Percentiles rank a stretch among this genome's conserved stretches.
Evolutionary conservation across 2,329 filamentous ascomycete genomes (phyloP).

Genomic region (Fusarium sp.): DNA sequence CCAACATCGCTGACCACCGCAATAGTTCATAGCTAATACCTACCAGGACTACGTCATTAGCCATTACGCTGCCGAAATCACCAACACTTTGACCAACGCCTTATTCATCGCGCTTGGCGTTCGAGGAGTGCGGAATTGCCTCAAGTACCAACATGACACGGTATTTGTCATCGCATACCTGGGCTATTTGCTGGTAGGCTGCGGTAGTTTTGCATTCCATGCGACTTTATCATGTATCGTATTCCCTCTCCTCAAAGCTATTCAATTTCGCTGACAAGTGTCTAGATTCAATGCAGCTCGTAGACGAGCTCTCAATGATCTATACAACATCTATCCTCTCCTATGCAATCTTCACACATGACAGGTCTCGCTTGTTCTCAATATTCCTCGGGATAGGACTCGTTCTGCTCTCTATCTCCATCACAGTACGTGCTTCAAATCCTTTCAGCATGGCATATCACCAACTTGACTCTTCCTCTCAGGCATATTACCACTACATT

Average conservation of each 20-base stretch:
- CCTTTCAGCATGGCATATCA: rapidly evolving
- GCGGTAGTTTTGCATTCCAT: neutral
- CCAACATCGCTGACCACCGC: too few relatives aligned
- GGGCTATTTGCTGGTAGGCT: neutral
- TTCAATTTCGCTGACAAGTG: rapidly evolving
- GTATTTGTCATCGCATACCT: neutral
- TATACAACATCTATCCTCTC: neutral
- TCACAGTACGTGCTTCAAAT: neutral
- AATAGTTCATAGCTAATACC: neutral
- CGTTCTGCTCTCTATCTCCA: neutral
- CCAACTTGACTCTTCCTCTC: rapidly evolving
- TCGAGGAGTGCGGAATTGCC: neutral
- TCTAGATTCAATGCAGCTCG: neutral
- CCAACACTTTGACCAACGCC: neutral
- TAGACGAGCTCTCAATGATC: neutral
- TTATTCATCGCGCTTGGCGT: neutral
- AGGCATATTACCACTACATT: neutral
- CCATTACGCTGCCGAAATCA: neutral
- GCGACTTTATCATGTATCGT: neutral
- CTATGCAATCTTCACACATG: neutral
- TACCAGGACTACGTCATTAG: neutral
- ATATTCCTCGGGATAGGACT: neutral
- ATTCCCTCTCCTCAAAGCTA: rapidly evolving
- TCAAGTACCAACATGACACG: neutral
- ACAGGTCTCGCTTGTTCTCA: neutral